Evolutionary conservation across 495 filamentous ascomycete genomes (phyloP), one percentile per base, ranked within the genome.

Genomic region (Ascodesmis nigricans): DNA sequence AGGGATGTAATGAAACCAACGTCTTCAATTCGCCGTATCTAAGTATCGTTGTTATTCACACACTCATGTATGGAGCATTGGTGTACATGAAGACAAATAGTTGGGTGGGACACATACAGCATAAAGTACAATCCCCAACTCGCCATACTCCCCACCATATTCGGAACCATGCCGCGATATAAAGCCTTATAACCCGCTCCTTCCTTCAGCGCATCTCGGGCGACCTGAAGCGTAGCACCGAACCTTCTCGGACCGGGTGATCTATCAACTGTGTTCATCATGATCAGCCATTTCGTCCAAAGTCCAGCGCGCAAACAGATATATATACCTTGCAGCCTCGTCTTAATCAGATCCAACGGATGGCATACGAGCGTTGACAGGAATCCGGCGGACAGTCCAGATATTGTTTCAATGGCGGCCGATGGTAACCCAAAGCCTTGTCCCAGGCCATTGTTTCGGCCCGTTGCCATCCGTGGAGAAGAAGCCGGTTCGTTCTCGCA

Each of bases 271-370:
- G 20, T 13, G 18, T n/a, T n/a, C n/a, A n/a, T n/a, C n/a, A n/a
- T n/a, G n/a, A n/a, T n/a, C n/a, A n/a, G n/a, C n/a, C n/a, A n/a
- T n/a, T n/a, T n/a, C n/a, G n/a, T n/a, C n/a, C n/a, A n/a, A n/a
- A n/a, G n/a, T n/a, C n/a, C n/a, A n/a, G n/a, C n/a, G n/a, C n/a
- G n/a, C n/a, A n/a, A n/a, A n/a, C n/a, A n/a, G n/a, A n/a, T n/a
- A n/a, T n/a, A n/a, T n/a, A 28, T 55, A 84, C 82, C 67, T 59
- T 99, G 87, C 45, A 99, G 69, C 38, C 87, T 75, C 24, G 82
- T 93, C 59, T 99, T 99, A 47, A 95, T 66, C 38, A 95, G 67
- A 57, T 99, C 87, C 33, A 99, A 64, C 13, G 87, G 87, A 58
- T 83, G 78, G 17, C 74, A 73, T 33, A 66, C 63, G 37, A 93